Evolutionary conservation across 2,329 filamentous ascomycete species (phyloP), one percentile per base, ranked within the genome.

Genomic region (Pseudogymnoascus sp.): DNA sequence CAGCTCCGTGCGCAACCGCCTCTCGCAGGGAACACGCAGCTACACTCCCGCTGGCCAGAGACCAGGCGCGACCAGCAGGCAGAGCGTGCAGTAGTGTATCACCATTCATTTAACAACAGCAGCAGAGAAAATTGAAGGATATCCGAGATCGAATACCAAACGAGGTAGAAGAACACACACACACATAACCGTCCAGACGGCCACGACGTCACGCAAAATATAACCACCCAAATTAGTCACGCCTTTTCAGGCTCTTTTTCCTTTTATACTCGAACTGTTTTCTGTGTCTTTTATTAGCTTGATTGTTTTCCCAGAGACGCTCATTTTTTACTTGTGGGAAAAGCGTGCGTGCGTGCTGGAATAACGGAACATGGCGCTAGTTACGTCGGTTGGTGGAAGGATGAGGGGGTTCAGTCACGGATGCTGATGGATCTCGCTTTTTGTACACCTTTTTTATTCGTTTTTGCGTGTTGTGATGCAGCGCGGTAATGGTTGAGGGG

Each of bases 1-100:
- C 2, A 58, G 57, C 57, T 39, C 57, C n/a, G 73, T 71, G 61
- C 66, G 65, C 39, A 70, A 73, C 35, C 70, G 72, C 39, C 61
- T 54, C 41, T 63, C 60, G 6, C 60, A 62, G 22, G 60, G 59
- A 1, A 43, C 58, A 14, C 34, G 41, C 14, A 41, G 41, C 41
- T 41, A 60, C 38, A 58, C 57, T 1, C 57, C 57, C 39, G 41
- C 30, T 32, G 58, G 41, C 7, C 34, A 47, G 20, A 57, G 59
- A 25, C 3, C 43, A 28, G 20, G 34, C 14, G 34, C 50, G 30
- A 25, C 34, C 25, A 39, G 57, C 57, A 25, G 57, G 12, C 57
- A 38, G 25, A 58, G 57, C 22, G 37, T 58, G 32, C 57, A 58
- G 57, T 58, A 58, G 37, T 37, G 57, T 25, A 37, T 4, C 32